These are phyloP conservation scores for Drosera capensis DNA, from an alignment of 148 eudicot species.

Conservation along the genomic window DNA sequence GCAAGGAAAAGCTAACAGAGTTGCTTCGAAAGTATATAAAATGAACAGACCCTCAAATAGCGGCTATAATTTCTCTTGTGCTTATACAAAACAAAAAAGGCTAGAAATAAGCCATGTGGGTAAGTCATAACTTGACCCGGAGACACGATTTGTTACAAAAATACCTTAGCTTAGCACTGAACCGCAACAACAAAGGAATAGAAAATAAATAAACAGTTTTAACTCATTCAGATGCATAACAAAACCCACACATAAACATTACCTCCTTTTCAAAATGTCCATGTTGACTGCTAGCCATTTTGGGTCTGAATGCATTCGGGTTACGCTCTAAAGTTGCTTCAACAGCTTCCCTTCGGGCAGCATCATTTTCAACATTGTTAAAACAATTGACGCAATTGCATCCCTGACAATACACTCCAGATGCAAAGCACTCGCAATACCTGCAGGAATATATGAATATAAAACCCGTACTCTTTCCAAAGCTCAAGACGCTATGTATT, in stretches of 20 bases:
- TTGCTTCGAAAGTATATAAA: too few relatives aligned
- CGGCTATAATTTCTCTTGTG: too few relatives aligned
- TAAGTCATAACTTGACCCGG: too few relatives aligned
- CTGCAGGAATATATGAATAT: conserved; percentile 21
- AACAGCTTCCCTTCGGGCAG: conserved; percentile 92
- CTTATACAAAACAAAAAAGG: too few relatives aligned
- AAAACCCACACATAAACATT: conserved; percentile 4
- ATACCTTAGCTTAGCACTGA: too few relatives aligned
- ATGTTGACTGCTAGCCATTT: conserved; percentile 96
- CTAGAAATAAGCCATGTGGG: too few relatives aligned
- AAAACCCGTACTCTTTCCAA: too few relatives aligned
- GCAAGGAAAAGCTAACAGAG: too few relatives aligned
- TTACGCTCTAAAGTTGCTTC: conserved; percentile 92
- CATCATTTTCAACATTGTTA: conserved; percentile 88
- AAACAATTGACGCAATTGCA: conserved; percentile 92
- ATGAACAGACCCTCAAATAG: too few relatives aligned
- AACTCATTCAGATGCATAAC: not conserved
- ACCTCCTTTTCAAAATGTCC: conserved; percentile 54
- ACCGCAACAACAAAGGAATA: too few relatives aligned
- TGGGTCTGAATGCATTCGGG: conserved; percentile 97
- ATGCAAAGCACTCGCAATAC: conserved; percentile 98
- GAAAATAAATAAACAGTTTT: not conserved
- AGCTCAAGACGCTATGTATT: too few relatives aligned
- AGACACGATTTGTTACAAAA: too few relatives aligned
- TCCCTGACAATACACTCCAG: conserved; percentile 97